phyloP scores from a whole-genome alignment of 257 asterid genomes.

The Gentiana dahurica region DNA sequence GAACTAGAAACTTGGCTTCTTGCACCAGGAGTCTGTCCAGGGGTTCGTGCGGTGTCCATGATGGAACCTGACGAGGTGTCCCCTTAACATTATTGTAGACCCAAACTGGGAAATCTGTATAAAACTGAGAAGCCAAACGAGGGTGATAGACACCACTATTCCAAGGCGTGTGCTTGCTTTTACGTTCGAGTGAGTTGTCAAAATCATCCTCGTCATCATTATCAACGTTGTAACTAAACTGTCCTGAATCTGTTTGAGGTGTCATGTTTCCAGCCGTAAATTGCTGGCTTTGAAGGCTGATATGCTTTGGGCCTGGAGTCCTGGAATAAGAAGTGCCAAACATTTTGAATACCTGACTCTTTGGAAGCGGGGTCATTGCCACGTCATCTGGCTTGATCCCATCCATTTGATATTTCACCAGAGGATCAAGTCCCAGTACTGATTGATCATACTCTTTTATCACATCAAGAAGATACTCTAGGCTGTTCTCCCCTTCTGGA shows the following conservation, averaged over 20 bases:
- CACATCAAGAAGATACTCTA: conserved; percentile 73
- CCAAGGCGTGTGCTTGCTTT: conserved; percentile 34
- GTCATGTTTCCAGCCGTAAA: conserved; percentile 36
- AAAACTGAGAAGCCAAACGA: conserved; percentile 74
- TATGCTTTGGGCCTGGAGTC: conserved; percentile 41
- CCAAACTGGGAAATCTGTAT: conserved; percentile 77
- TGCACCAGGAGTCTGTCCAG: conserved; percentile 33
- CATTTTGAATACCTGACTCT: conserved; percentile 22
- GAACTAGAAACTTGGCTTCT: conserved; percentile 30
- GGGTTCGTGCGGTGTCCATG: conserved; percentile 76
- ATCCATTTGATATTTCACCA: conserved; percentile 53
- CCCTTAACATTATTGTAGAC: conserved; percentile 62
- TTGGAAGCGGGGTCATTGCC: conserved; percentile 47
- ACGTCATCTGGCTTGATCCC: conserved; percentile 55
- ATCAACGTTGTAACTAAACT: conserved; percentile 21
- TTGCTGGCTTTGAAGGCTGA: conserved; percentile 44
- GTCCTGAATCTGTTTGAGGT: conserved; percentile 23
- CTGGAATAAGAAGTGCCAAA: conserved; percentile 28
- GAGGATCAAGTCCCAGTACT: conserved; percentile 64
- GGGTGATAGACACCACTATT: conserved; percentile 46
- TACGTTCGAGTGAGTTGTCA: conserved; percentile 60
- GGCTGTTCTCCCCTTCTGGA: conserved; percentile 70
- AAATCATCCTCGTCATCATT: conserved; percentile 43
- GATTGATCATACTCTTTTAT: conserved; percentile 84
- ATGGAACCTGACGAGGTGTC: conserved; percentile 65